phyloP scores from a whole-genome alignment of 345 rosid genomes.

The Linum tenue region DNA sequence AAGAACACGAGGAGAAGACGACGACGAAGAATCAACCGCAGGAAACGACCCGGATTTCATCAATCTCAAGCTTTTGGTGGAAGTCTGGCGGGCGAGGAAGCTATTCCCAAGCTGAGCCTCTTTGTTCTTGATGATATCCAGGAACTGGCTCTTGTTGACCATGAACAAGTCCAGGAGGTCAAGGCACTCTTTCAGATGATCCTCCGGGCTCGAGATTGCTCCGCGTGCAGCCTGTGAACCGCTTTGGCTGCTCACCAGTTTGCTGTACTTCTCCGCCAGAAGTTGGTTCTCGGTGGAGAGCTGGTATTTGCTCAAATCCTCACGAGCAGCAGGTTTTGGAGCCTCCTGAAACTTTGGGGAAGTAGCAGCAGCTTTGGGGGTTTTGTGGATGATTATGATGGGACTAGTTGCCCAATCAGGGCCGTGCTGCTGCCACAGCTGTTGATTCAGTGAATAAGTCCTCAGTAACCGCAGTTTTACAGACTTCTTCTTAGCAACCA shows the following conservation, averaged over 20 bases:
- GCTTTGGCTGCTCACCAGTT: constrained; percentile 7
- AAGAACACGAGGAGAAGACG: constrained; percentile 7
- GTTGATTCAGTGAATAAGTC: constrained; percentile 17
- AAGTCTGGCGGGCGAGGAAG: constrained; percentile 28
- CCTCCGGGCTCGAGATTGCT: constrained; percentile 15
- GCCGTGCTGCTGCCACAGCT: constrained; percentile 10
- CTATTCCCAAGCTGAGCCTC: constrained; percentile 20
- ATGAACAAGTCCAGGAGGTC: constrained; percentile 53
- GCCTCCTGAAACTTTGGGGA: constrained; percentile 10
- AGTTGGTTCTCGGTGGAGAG: constrained; percentile 10
- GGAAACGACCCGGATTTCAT: constrained; percentile 87
- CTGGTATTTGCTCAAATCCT: constrained; percentile 8
- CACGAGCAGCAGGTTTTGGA: constrained; percentile 6
- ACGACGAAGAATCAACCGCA: constrained; percentile 23
- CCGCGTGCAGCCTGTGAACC: constrained; percentile 12
- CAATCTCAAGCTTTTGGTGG: constrained; percentile 22
- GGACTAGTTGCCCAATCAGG: constrained; percentile 28
- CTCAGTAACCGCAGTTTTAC: constrained; percentile 18
- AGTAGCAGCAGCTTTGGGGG: constrained; percentile 12
- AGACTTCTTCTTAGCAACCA: constrained; percentile 20
- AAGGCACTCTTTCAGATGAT: constrained; percentile 39
- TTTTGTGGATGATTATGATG: constrained; percentile 33
- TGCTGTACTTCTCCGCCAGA: constrained; percentile 6
- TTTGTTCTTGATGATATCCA: constrained; percentile 40
- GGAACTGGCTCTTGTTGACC: constrained; percentile 44